A percentile compares a stretch with the other conserved stretches of the same genome.
phyloP scores from a whole-genome alignment of 129 eudicot genomes.

The Oenanthe sinensis region DNA sequence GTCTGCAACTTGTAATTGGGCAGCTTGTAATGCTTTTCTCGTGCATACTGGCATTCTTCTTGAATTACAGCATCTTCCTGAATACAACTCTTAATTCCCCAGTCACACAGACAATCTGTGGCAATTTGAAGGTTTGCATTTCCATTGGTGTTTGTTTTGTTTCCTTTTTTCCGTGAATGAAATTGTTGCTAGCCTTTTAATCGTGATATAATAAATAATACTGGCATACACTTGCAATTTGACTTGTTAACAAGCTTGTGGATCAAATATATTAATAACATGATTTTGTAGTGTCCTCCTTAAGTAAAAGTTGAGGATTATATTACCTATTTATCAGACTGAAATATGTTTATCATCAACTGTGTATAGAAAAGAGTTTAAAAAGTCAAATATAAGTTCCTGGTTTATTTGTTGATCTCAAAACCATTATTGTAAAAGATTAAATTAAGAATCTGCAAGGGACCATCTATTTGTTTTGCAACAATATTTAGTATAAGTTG shows the following conservation, averaged over 20 bases:
- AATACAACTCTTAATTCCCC: constrained; percentile 98
- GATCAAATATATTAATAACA: neutral
- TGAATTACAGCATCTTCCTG: constrained; percentile 78
- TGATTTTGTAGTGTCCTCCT: neutral
- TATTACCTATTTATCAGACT: neutral
- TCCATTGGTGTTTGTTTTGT: neutral
- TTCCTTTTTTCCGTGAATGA: neutral
- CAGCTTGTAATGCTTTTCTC: constrained; percentile 79
- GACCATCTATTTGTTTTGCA: neutral
- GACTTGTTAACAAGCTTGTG: neutral
- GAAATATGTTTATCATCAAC: neutral
- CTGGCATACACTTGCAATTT: neutral
- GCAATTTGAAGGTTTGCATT: constrained; percentile 77
- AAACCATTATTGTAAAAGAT: neutral
- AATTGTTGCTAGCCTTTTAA: neutral
- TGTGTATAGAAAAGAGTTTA: neutral
- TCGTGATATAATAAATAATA: neutral
- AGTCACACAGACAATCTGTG: constrained; percentile 96
- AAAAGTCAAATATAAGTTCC: neutral
- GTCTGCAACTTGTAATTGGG: neutral
- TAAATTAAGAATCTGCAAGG: neutral
- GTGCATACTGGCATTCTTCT: constrained; percentile 77
- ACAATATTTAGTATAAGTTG: neutral
- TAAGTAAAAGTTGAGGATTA: too few species aligned
- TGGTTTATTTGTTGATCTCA: neutral